Evolutionary conservation across 1,139 yeast species (phyloP).

Genomic region (Lodderomyces jiufengensis): DNA sequence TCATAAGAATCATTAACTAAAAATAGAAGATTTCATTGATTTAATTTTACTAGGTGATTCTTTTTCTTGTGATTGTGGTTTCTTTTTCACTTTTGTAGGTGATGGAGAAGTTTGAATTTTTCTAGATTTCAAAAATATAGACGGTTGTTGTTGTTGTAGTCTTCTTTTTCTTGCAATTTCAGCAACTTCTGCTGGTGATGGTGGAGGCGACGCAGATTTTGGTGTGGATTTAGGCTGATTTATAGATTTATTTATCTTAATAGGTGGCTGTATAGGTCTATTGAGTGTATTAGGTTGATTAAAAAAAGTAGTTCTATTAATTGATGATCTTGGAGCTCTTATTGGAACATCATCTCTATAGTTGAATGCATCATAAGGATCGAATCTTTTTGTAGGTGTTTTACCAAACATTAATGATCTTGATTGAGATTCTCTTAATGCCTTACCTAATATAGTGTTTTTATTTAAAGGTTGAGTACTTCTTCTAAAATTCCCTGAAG

Average conservation of each 20-base stretch:
- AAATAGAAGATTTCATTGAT: slow-evolving; percentile 31
- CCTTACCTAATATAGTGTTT: slow-evolving; percentile 35
- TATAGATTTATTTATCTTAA: slow-evolving; percentile 3
- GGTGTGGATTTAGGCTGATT: neutral
- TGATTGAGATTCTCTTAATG: slow-evolving; percentile 30
- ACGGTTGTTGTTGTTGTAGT: slow-evolving; percentile 16
- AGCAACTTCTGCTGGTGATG: slow-evolving; percentile 4
- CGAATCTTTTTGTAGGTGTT: slow-evolving; percentile 19
- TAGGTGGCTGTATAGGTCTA: slow-evolving; percentile 1
- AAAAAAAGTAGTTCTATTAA: slow-evolving; percentile 11
- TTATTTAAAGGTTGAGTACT: slow-evolving; percentile 12
- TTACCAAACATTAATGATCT: slow-evolving; percentile 32
- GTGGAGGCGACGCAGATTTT: neutral
- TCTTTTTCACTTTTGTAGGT: slow-evolving; percentile 4
- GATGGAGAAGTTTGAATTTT: slow-evolving; percentile 11
- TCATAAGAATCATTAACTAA: slow-evolving; percentile 16
- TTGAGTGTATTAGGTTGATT: slow-evolving; percentile 4
- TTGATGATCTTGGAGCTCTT: slow-evolving; percentile 9
- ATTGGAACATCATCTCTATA: slow-evolving; percentile 3
- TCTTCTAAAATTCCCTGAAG: slow-evolving; percentile 1
- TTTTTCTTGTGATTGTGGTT: slow-evolving; percentile 1
- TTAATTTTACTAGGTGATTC: slow-evolving; percentile 19
- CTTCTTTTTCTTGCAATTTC: slow-evolving; percentile 11
- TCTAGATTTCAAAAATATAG: slow-evolving; percentile 23
- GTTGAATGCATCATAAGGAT: slow-evolving; percentile 26